phyloP scores from a whole-genome alignment of 2,329 filamentous ascomycete genomes.

The Uncinocarpus reesii region DNA sequence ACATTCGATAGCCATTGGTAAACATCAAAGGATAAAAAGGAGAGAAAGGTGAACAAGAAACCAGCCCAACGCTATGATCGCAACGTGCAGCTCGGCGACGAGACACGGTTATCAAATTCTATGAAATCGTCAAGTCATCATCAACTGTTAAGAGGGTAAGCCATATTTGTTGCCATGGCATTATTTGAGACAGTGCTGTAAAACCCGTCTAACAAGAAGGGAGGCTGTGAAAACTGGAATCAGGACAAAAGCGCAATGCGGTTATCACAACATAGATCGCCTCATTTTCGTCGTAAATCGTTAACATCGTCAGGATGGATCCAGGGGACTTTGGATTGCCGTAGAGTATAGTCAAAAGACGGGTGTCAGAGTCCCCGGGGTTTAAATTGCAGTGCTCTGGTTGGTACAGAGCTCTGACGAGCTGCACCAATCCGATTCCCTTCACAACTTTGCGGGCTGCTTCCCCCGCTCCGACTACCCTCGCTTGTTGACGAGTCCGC shows the following conservation, averaged over 20 bases:
- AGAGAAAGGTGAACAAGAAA: neutral
- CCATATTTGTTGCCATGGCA: constrained; percentile 3
- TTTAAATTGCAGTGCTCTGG: constrained; percentile 23
- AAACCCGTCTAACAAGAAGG: constrained; percentile 7
- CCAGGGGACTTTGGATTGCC: neutral
- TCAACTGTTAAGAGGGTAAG: constrained; percentile 11
- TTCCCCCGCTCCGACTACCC: constrained; percentile 45
- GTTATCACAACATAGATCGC: neutral
- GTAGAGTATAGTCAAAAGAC: neutral
- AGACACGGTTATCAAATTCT: constrained; percentile 14
- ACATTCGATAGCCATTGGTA: constrained; percentile 15
- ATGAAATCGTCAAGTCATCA: constrained; percentile 12
- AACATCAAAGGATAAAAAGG: neutral
- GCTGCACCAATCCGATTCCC: constrained; percentile 21
- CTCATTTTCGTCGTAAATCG: neutral
- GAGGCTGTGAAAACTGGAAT: neutral
- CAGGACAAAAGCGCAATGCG: neutral
- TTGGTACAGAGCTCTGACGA: constrained; percentile 18
- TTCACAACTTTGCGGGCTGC: constrained; percentile 40
- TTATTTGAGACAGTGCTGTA: constrained; percentile 11
- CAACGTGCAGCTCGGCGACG: constrained; percentile 12
- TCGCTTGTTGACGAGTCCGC: constrained; percentile 34
- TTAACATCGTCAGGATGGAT: neutral
- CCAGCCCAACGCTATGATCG: constrained; percentile 1
- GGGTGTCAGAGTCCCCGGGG: constrained; percentile 13